Percentiles rank a stretch among this genome's conserved stretches.
Conservation (phyloP, 345 rosid species). For the Populus simonii region DNA sequence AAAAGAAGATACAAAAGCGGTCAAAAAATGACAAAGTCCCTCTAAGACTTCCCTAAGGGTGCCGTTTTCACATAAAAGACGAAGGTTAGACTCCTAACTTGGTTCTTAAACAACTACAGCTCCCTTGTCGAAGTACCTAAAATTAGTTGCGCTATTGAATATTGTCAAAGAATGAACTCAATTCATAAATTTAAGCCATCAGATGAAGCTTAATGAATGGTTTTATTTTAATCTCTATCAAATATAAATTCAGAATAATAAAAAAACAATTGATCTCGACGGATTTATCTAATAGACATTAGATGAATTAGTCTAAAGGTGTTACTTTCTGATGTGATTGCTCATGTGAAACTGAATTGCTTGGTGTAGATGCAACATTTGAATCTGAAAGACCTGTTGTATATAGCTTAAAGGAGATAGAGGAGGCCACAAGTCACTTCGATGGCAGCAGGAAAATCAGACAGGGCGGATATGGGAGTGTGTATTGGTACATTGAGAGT, state of each 20-base stretch:
- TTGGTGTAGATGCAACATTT: constrained; percentile 17
- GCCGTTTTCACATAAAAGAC: constrained; percentile 2
- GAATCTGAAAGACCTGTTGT: constrained; percentile 24
- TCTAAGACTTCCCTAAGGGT: constrained; percentile 10
- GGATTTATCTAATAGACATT: too few relatives aligned
- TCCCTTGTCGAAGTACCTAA: too few relatives aligned
- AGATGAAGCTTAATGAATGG: too few relatives aligned
- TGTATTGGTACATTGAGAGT: constrained; percentile 27
- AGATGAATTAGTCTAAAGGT: background rate
- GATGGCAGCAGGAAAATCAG: constrained; percentile 31
- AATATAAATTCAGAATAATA: too few relatives aligned
- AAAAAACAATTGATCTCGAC: background rate
- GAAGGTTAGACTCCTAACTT: constrained; percentile 12
- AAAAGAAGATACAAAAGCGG: constrained; percentile 5
- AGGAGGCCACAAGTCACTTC: constrained; percentile 28
- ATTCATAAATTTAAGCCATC: too few relatives aligned
- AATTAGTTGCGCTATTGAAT: too few relatives aligned
- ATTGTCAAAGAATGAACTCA: too few relatives aligned
- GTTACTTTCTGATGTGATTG: background rate
- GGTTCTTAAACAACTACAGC: background rate
- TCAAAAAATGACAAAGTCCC: constrained; percentile 13
- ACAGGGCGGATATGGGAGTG: constrained; percentile 37
- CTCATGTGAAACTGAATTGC: background rate
- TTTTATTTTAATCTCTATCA: too few relatives aligned
- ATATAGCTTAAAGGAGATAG: constrained; percentile 27